These are phyloP conservation scores for Nosema muscidifuracis DNA, from an alignment of 371 early-diverging fungal species.

Conservation along the genomic window DNA sequence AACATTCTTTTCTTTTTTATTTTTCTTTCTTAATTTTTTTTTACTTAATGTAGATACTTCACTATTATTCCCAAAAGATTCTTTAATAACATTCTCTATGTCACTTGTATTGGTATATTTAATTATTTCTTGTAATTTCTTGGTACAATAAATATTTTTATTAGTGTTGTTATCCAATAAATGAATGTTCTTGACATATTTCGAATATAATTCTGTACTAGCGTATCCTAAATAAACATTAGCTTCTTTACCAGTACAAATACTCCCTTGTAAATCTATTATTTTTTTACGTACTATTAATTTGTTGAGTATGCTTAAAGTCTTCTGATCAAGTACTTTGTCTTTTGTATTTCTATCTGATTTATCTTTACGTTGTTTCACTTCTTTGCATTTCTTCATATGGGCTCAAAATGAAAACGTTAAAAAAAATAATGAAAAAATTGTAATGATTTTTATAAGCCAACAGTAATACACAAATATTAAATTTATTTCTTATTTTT, in stretches of 20 bases:
- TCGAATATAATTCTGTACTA: constrained; percentile 39
- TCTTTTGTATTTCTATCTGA: constrained; percentile 90
- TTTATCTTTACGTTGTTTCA: constrained; percentile 68
- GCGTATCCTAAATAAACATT: constrained; percentile 52
- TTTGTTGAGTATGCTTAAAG: constrained; percentile 86
- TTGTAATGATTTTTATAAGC: too few relatives aligned
- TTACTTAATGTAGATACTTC: not conserved
- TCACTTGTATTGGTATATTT: not conserved
- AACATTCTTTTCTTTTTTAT: not conserved
- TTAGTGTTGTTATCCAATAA: not conserved
- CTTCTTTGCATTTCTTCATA: constrained; percentile 50
- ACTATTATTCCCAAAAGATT: not conserved
- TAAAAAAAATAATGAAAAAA: not conserved
- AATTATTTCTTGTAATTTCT: not conserved
- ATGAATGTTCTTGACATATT: constrained; percentile 49
- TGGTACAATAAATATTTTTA: constrained; percentile 13
- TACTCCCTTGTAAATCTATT: constrained; percentile 84
- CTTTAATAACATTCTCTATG: not conserved
- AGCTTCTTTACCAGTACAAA: constrained; percentile 91
- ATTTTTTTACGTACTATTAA: constrained; percentile 78
- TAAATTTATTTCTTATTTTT: too few relatives aligned
- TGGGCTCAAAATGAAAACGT: not conserved
- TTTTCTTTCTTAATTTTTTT: not conserved
- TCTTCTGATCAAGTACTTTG: constrained; percentile 91
- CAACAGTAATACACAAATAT: too few relatives aligned